Conservation (phyloP, 768 basidiomycete genomes). For the Terana coerulea region DNA sequence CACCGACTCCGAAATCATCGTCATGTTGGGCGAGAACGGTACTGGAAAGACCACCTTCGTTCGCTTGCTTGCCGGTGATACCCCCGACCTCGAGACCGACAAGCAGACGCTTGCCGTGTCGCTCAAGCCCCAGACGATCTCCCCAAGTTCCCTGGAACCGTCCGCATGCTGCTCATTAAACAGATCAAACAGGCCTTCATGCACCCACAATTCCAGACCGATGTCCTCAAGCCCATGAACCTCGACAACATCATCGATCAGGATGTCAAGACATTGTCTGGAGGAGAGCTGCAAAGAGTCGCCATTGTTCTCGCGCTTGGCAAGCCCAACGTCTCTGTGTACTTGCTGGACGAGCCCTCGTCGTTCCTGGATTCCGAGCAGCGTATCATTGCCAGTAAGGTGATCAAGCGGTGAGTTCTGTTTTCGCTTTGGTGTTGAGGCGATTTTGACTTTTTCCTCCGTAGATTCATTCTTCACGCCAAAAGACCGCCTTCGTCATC, state of each 20-base stretch:
- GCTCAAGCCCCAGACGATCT: constrained; percentile 97
- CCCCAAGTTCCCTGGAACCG: constrained; percentile 96
- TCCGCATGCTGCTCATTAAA: constrained; percentile 91
- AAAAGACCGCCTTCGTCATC: constrained; percentile 99
- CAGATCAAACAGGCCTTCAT: constrained; percentile 94
- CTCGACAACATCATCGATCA: constrained; percentile 95
- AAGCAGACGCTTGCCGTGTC: constrained; percentile 85
- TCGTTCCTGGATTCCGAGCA: constrained; percentile 98
- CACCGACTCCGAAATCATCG: constrained; percentile 99
- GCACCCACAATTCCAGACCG: constrained; percentile 99
- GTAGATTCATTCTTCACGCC: constrained; percentile 87
- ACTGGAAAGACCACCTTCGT: constrained; percentile 99
- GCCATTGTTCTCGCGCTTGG: constrained; percentile 94
- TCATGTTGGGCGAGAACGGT: constrained; percentile 99
- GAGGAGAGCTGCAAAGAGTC: constrained; percentile 97
- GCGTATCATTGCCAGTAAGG: constrained; percentile 96
- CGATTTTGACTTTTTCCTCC: not conserved
- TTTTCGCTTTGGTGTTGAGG: not conserved
- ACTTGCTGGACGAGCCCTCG: constrained; percentile 94
- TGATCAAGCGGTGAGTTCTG: constrained; percentile 79
- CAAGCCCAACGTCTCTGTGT: constrained; percentile 80
- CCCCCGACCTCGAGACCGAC: constrained; percentile 80
- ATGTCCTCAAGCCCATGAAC: constrained; percentile 97
- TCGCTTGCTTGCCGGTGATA: constrained; percentile 89
- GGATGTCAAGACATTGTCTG: constrained; percentile 96